Conservation (phyloP, 2,329 filamentous ascomycete genomes). For the Sporothrix curviconia region DNA sequence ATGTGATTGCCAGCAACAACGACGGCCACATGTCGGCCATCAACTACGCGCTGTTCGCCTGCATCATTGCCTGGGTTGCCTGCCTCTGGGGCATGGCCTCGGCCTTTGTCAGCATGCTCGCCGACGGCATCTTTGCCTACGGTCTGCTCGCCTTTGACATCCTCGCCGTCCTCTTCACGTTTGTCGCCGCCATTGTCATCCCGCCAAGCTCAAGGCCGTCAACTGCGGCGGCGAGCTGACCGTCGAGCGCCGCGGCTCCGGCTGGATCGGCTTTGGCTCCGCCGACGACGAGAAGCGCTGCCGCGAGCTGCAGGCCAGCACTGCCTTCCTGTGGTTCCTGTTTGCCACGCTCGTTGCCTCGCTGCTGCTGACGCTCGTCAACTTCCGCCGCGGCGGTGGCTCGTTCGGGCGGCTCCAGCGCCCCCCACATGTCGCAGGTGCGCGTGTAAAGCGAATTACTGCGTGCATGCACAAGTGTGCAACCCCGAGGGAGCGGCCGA, state of each 20-base stretch:
- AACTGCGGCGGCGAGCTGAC: constrained; percentile 54
- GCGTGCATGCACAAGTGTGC: background rate
- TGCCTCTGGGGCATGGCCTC: constrained; percentile 56
- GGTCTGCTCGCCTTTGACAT: constrained; percentile 51
- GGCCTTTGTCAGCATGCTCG: constrained; percentile 41
- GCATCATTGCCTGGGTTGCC: constrained; percentile 58
- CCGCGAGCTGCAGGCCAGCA: constrained; percentile 66
- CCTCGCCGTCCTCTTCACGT: constrained; percentile 58
- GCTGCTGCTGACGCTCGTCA: constrained; percentile 48
- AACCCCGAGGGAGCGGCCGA: too few species aligned
- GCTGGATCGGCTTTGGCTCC: constrained; percentile 59
- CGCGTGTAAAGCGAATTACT: constrained; percentile 27
- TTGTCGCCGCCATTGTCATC: constrained; percentile 64
- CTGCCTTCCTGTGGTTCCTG: constrained; percentile 74
- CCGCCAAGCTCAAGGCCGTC: constrained; percentile 62
- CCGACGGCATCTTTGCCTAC: constrained; percentile 41
- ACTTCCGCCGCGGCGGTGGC: constrained; percentile 42
- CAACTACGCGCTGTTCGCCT: constrained; percentile 65
- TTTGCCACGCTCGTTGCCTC: constrained; percentile 55
- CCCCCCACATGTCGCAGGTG: constrained; percentile 51
- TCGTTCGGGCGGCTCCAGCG: constrained; percentile 35
- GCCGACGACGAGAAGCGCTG: constrained; percentile 56
- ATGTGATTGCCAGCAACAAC: constrained; percentile 47
- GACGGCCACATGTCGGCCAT: constrained; percentile 41
- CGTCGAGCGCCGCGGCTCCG: constrained; percentile 28